Conservation (phyloP, 768 basidiomycete species). For the Pleurotus pulmonarius region DNA sequence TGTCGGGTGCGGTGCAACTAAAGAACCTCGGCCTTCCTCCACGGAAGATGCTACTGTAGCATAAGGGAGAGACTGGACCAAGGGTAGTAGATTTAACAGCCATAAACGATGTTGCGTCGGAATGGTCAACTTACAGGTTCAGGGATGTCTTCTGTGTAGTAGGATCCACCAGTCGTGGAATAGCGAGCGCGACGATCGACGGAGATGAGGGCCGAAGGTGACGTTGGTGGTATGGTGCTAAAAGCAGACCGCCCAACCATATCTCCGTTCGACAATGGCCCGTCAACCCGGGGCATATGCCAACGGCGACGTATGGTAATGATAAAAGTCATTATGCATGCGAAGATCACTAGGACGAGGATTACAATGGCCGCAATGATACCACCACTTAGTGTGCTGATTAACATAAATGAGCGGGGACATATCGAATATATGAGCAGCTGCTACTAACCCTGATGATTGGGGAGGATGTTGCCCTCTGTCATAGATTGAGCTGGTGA, state of each 20-base stretch:
- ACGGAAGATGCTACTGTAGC: neutral
- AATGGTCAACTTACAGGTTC: no score
- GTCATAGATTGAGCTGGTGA: no score
- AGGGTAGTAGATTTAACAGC: neutral
- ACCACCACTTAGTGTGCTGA: neutral
- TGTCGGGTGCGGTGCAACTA: neutral
- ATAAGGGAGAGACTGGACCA: neutral
- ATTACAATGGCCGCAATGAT: constrained; percentile 6
- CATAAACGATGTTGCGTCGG: no score
- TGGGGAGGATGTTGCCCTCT: no score
- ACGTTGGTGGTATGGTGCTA: neutral
- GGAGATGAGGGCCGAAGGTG: neutral
- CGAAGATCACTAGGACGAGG: neutral
- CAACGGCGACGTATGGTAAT: neutral
- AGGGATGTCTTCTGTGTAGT: neutral
- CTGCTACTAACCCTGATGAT: neutral
- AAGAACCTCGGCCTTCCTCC: neutral
- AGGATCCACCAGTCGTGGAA: neutral
- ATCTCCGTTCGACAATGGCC: neutral
- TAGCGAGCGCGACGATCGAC: neutral
- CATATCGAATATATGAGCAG: no score
- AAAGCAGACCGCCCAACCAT: no score
- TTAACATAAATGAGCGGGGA: neutral
- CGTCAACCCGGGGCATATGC: neutral
- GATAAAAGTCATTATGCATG: neutral